Percentiles rank a stretch among this genome's conserved stretches.
Conservation (phyloP, 1,139 yeast species). For the Kluyveromyces sp. region DNA sequence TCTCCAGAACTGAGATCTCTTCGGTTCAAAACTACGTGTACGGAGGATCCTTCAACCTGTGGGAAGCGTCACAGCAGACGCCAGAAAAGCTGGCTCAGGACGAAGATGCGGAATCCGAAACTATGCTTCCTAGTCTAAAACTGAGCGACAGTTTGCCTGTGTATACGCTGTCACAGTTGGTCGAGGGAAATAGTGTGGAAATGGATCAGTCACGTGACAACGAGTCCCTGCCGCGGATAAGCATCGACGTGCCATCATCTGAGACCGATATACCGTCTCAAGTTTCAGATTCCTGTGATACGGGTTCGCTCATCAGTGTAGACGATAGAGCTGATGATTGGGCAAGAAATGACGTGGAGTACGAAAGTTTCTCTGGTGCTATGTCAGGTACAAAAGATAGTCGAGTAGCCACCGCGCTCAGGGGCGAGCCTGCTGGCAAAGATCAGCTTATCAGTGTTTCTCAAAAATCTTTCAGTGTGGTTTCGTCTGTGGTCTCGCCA, state of each 20-base stretch:
- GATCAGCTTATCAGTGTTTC: constrained; percentile 24
- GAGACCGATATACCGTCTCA: constrained; percentile 5
- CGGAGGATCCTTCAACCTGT: constrained; percentile 19
- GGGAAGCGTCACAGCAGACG: constrained; percentile 27
- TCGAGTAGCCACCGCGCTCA: too few species aligned
- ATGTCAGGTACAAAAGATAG: too few species aligned
- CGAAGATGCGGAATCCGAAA: constrained; percentile 2
- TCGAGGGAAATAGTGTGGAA: neutral
- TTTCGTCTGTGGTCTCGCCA: constrained; percentile 26
- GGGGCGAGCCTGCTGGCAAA: too few species aligned
- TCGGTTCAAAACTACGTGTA: constrained; percentile 22
- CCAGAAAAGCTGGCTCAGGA: constrained; percentile 10
- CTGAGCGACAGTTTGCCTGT: neutral
- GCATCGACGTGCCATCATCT: constrained; percentile 7
- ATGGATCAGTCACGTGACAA: neutral
- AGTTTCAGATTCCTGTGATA: constrained; percentile 5
- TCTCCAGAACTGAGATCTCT: constrained; percentile 17
- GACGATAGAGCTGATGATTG: neutral
- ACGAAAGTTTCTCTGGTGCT: too few species aligned
- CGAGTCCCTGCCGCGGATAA: neutral
- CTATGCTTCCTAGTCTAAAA: constrained; percentile 1
- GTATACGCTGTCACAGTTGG: constrained; percentile 3
- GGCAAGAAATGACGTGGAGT: too few species aligned
- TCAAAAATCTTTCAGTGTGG: constrained; percentile 27
- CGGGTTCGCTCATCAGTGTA: constrained; percentile 6